Conservation (phyloP, 352 stramenopile genomes). For the Globisporangium uncinulatum region DNA sequence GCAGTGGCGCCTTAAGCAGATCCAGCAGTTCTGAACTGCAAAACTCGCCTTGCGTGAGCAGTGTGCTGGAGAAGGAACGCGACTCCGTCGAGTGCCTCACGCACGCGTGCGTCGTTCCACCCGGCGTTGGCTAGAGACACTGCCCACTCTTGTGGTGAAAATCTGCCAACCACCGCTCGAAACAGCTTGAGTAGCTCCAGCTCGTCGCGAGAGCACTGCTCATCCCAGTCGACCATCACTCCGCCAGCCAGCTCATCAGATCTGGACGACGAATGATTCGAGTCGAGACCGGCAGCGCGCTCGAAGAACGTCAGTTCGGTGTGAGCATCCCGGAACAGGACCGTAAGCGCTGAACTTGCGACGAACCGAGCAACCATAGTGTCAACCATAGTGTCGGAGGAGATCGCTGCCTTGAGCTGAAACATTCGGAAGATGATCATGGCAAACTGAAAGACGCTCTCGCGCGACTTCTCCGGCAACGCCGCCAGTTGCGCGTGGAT, state of each 20-base stretch:
- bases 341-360: not conserved
- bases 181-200: not conserved
- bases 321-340: slow-evolving; percentile 1
- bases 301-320: not conserved
- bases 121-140: not conserved
- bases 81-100: too few species aligned
- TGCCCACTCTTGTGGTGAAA: not conserved
- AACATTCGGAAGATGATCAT: not conserved
- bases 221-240: not conserved
- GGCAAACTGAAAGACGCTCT: not conserved
- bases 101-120: not conserved
- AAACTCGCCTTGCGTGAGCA: not conserved
- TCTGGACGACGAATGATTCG: not conserved
- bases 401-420: not conserved
- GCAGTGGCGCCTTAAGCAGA: not conserved
- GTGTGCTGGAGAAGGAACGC: too few species aligned
- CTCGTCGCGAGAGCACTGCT: too few species aligned
- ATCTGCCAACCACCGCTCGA: not conserved
- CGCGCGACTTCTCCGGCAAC: not conserved
- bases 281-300: not conserved
- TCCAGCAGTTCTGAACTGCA: not conserved
- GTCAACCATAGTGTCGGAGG: not conserved
- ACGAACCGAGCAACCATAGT: not conserved
- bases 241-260: too few species aligned
- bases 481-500: not conserved